Base-by-base conservation (phyloP, 345 rosid genomes). In the Eucalyptus urophylla region DNA sequence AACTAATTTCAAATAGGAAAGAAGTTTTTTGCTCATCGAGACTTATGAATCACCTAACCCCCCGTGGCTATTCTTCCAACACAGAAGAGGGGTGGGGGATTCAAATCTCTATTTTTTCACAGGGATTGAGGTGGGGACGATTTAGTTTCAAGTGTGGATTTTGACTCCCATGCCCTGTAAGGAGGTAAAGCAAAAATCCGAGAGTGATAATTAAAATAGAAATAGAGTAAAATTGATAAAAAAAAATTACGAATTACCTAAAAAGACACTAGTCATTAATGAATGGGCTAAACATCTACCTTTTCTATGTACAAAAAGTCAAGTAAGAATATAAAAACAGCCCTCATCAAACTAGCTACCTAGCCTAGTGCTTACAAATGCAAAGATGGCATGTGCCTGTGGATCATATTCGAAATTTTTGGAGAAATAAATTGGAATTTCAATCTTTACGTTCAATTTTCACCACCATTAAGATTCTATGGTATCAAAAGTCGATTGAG, bases 41-140 rank as follows among this genome's bases (percentile, higher is more conserved):
- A 69, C 22, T 31, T 69, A 69, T 7, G 10, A 69, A 69, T 69
- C 15, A 60, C 31, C 31, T 60, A 27, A 60, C 7, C 17, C 50
- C 0, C 1, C 4, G 2, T 49, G 1, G 1, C 6, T 49, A 49
- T 49, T 0, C 6, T 49, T 49, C 7, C 0, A 49, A 49, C 51
- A 49, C 0, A 17, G 17, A 49, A 14, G 0, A 1, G 1, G 0
- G 17, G 17, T 49, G 3, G 1, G 3, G 7, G 51, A 49, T 5
- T 49, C 7, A 6, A 49, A 49, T 49, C 2, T 49, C 7, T 49
- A 49, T 49, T 0, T 49, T 49, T 0, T 49, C 1, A 14, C 1
- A 1, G 0, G 16, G 1, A 0, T 49, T 49, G 17, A 3, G 17
- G 0, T 49, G 0, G 0, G 15, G 1, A 49, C 0, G 7, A 49